Conservation (phyloP, 2,329 filamentous ascomycete species). For the Claviceps spartinae region DNA sequence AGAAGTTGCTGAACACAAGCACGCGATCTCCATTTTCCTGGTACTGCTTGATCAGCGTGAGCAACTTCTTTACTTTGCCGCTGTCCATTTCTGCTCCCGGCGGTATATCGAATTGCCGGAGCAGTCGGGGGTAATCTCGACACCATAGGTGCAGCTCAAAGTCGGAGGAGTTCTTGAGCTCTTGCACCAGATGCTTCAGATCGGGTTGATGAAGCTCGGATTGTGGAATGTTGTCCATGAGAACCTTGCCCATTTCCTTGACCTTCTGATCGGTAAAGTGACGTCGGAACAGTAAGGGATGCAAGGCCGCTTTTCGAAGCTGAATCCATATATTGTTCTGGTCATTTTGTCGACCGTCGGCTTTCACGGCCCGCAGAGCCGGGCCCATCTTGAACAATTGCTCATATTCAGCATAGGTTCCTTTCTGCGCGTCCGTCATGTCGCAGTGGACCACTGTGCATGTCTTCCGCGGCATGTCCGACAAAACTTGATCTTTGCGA, state of each 20-base stretch:
- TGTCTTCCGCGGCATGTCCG: slow-evolving; percentile 67
- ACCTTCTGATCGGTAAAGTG: slow-evolving; percentile 66
- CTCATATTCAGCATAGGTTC: slow-evolving; percentile 55
- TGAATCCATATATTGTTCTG: slow-evolving; percentile 73
- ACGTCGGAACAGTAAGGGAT: slow-evolving; percentile 75
- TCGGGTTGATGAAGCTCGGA: slow-evolving; percentile 38
- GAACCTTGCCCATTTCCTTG: slow-evolving; percentile 61
- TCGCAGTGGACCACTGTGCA: slow-evolving; percentile 69
- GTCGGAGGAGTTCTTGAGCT: slow-evolving; percentile 46
- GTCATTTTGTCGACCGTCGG: slow-evolving; percentile 34
- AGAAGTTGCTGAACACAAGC: slow-evolving; percentile 88
- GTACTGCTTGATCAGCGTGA: slow-evolving; percentile 60
- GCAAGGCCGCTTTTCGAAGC: slow-evolving; percentile 81
- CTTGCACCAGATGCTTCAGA: slow-evolving; percentile 38
- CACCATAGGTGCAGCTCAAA: slow-evolving; percentile 56
- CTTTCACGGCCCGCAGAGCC: slow-evolving; percentile 36
- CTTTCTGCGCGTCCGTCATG: slow-evolving; percentile 57
- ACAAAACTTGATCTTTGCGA: slow-evolving; percentile 85
- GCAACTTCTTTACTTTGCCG: slow-evolving; percentile 75
- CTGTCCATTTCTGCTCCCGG: slow-evolving; percentile 43
- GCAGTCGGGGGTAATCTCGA: slow-evolving; percentile 39
- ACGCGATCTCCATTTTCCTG: slow-evolving; percentile 71
- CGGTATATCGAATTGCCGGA: slow-evolving; percentile 39
- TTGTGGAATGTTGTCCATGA: slow-evolving; percentile 54
- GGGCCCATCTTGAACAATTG: slow-evolving; percentile 51